A percentile compares a stretch with the other conserved stretches of the same genome.
phyloP scores from a whole-genome alignment of 2,329 filamentous ascomycete genomes.

The Apiospora rasikravindrae region DNA sequence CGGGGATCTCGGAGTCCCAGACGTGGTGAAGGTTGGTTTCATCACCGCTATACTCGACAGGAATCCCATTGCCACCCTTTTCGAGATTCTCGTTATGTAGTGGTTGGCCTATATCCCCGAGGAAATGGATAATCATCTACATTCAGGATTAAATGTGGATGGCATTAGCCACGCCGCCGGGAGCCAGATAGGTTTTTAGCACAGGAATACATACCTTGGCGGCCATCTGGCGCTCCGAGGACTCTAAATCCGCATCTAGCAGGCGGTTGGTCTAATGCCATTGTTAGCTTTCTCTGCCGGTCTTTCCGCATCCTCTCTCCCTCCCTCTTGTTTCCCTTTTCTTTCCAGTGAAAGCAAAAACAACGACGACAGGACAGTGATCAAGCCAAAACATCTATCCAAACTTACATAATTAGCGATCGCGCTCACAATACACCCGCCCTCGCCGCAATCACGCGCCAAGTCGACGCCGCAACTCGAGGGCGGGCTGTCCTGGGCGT shows the following conservation, averaged over 20 bases:
- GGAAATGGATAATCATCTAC: constrained; percentile 47
- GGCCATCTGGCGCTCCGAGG: constrained; percentile 40
- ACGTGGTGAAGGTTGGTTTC: constrained; percentile 63
- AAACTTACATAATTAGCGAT: constrained; percentile 44
- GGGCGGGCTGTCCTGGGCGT: constrained; percentile 68
- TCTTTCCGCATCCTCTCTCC: no score
- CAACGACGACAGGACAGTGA: no score
- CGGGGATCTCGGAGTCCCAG: constrained; percentile 66
- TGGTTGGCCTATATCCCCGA: constrained; percentile 62
- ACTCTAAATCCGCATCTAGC: constrained; percentile 33
- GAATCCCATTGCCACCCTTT: constrained; percentile 61
- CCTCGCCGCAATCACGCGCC: constrained; percentile 64
- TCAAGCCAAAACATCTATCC: background rate
- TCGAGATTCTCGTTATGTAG: constrained; percentile 58
- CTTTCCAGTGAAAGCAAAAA: background rate
- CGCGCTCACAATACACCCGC: constrained; percentile 67
- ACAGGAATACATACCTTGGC: constrained; percentile 41
- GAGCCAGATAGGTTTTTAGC: constrained; percentile 19
- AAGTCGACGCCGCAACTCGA: constrained; percentile 61
- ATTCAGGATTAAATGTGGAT: background rate
- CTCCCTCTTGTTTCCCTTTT: background rate
- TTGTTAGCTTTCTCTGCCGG: background rate
- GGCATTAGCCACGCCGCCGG: background rate
- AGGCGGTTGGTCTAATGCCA: constrained; percentile 33
- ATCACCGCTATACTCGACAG: constrained; percentile 56